Evolutionary conservation across 2,329 filamentous ascomycete species (phyloP).

Genomic region (Trichoderma cornu-damae): DNA sequence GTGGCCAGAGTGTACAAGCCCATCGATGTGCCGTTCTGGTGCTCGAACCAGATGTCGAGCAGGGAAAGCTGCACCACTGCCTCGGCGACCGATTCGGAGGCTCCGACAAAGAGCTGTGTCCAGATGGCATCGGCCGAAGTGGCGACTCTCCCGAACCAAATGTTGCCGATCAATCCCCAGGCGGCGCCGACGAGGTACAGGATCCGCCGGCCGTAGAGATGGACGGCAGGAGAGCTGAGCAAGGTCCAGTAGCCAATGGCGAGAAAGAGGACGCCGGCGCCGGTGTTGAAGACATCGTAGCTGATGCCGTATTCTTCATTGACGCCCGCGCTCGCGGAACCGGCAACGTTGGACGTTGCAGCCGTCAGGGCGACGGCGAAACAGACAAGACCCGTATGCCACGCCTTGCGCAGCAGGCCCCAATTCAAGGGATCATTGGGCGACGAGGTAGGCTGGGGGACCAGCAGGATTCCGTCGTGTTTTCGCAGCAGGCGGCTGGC

Average conservation of each 20-base stretch:
- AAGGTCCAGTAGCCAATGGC: constrained; percentile 53
- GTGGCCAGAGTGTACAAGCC: constrained; percentile 53
- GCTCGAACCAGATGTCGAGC: constrained; percentile 54
- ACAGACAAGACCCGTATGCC: constrained; percentile 47
- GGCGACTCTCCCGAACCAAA: constrained; percentile 48
- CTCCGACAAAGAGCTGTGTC: constrained; percentile 54
- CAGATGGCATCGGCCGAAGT: constrained; percentile 45
- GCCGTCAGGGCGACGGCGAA: constrained; percentile 52
- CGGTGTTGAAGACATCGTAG: constrained; percentile 50
- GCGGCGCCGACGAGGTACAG: constrained; percentile 50
- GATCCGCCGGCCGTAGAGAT: constrained; percentile 50
- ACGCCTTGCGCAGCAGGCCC: constrained; percentile 43
- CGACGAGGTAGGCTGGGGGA: constrained; percentile 48
- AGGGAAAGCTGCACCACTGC: constrained; percentile 53
- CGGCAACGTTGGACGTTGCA: constrained; percentile 52
- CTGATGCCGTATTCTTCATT: constrained; percentile 46
- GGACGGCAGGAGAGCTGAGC: constrained; percentile 48
- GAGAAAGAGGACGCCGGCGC: constrained; percentile 52
- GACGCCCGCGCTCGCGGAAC: constrained; percentile 47
- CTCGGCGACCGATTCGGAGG: constrained; percentile 52
- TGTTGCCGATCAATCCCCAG: constrained; percentile 45
- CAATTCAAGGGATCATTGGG: constrained; percentile 51
- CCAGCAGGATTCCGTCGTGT: constrained; percentile 44
- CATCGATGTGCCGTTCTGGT: constrained; percentile 49
- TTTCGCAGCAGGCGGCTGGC: constrained; percentile 26